Evolutionary conservation across 306 rosid genomes (phyloP), one percentile per base, ranked within the genome.

Genomic region (Bauhinia variegata): DNA sequence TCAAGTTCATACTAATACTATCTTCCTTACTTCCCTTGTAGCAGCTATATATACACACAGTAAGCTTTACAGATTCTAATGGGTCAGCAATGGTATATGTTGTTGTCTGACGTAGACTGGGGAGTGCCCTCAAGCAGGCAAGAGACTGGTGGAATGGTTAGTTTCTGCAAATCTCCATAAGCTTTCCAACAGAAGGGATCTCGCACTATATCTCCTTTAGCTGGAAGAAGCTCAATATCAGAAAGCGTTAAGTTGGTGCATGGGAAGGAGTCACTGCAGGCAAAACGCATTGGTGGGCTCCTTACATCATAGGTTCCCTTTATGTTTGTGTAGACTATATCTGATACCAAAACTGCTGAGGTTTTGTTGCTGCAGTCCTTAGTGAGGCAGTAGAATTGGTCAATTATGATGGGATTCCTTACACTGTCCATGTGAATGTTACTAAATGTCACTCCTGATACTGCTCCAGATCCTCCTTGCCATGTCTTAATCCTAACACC

Each of bases 401-500:
- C 90, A 6, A 91, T 85, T 56, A 91, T 85, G 0, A 91, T 87
- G 0, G 97, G 97, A 60, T 91, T 91, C 50, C 81, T 80, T 11
- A 91, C 97, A 6, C 54, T 72, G 3, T 88, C 90, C 96, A 91
- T 88, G 63, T 83, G 88, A 80, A 91, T 91, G 37, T 91, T 83
- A 6, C 75, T 91, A 73, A 91, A 91, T 70, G 81, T 89, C 34
- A 91, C 82, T 51, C 88, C 78, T 15, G 76, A 77, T 50, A 89
- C 95, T 1, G 86, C 70, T 65, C 97, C 96, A 8, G 84, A 91
- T 63, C 97, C 96, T 1, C 97, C 97, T 71, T 91, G 96, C 96
- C 97, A 91, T 71, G 97, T 91, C 86, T 91, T 91, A 53, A 91
- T 89, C 65, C 96, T 75, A 1, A 87, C 97, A 15, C 97, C 97